These are phyloP conservation scores for Boletus edulis DNA, from an alignment of 768 basidiomycete species.

Conservation along the genomic window DNA sequence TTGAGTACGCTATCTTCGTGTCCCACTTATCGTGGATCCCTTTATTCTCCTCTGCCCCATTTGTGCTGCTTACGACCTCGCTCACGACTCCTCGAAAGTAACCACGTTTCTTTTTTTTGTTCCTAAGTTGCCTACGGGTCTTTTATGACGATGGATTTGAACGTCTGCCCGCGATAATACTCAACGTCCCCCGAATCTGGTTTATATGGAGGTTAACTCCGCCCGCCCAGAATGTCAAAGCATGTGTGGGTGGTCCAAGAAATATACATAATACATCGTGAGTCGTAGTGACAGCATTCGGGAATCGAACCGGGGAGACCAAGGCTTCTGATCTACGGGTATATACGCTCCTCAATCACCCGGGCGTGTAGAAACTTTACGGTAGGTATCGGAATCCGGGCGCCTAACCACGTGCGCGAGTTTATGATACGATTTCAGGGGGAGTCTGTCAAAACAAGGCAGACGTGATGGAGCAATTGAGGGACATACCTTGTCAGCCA, in stretches of 20 bases:
- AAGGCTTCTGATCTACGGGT: too few relatives aligned
- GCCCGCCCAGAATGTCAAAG: too few relatives aligned
- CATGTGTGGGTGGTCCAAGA: too few relatives aligned
- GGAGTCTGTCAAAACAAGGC: too few relatives aligned
- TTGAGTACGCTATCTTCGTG: not conserved
- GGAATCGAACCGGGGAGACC: too few relatives aligned
- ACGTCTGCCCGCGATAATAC: not conserved
- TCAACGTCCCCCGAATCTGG: not conserved
- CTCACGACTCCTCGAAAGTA: constrained; percentile 11
- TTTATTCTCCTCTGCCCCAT: not conserved
- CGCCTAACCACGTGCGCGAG: constrained; percentile 37
- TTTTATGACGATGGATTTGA: not conserved
- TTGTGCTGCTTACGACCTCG: constrained; percentile 5
- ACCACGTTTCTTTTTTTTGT: not conserved
- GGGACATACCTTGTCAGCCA: constrained; percentile 50
- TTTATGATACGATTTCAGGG: not conserved
- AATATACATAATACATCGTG: too few relatives aligned
- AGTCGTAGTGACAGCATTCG: too few relatives aligned
- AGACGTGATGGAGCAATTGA: too few relatives aligned
- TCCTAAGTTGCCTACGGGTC: not conserved
- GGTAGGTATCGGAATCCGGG: constrained; percentile 58
- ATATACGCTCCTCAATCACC: too few relatives aligned
- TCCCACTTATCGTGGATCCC: not conserved
- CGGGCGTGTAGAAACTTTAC: constrained; percentile 9
- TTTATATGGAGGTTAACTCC: too few relatives aligned